Conservation (phyloP, 1,284 basidiomycete species). For the Cutaneotrichosporon sp. region DNA sequence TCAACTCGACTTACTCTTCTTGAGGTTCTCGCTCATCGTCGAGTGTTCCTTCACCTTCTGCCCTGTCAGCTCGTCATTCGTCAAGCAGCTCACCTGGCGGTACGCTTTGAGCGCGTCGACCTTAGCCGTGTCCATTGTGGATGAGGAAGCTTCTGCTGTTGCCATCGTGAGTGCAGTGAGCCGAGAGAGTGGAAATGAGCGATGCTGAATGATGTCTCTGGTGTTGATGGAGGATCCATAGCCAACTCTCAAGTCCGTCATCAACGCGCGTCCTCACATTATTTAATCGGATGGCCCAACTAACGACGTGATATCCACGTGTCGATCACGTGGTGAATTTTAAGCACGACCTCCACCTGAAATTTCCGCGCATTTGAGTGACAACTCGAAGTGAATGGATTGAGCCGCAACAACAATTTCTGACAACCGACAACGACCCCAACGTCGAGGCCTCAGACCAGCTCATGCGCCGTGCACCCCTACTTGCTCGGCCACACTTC, state of each 20-base stretch:
- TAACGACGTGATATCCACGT: neutral
- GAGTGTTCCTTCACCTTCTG: conserved; percentile 91
- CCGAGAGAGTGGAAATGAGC: no score
- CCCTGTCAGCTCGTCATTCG: conserved; percentile 9
- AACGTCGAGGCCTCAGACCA: no score
- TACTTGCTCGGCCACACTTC: conserved; percentile 15
- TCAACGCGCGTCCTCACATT: conserved; percentile 5
- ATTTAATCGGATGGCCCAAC: neutral
- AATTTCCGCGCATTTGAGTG: conserved; percentile 21
- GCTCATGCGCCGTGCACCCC: neutral
- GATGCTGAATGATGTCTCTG: no score
- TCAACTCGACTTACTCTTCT: conserved; percentile 62
- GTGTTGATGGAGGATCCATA: no score
- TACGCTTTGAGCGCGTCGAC: conserved; percentile 49
- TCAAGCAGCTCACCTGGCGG: conserved; percentile 36
- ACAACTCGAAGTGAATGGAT: neutral
- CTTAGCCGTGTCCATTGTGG: conserved; percentile 41
- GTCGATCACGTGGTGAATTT: neutral
- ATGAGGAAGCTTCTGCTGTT: conserved; percentile 27
- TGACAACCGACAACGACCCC: no score
- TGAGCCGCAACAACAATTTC: conserved; percentile 1
- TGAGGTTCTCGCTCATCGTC: conserved; percentile 71
- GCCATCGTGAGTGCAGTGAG: conserved; percentile 4
- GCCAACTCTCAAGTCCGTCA: neutral
- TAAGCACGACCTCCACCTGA: conserved; percentile 16